Base-by-base conservation (phyloP, 108 stramenopile species). In the Nannochloropsis gaditana region DNA sequence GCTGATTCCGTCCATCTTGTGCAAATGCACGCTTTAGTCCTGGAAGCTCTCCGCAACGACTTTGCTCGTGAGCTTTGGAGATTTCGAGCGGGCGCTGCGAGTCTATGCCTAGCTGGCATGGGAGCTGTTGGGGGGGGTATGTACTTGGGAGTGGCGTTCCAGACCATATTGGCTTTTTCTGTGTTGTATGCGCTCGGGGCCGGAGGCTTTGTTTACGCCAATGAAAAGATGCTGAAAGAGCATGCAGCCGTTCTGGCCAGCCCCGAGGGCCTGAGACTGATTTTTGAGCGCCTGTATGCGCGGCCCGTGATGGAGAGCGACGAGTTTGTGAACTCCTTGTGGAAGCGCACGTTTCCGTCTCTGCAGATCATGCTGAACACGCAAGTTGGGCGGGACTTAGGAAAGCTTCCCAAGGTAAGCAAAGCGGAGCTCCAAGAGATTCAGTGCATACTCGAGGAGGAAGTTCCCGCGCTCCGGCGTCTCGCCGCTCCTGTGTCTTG, bases 1-100 rank as follows among this genome's bases (percentile, higher is more conserved):
- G 92, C 95, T 80, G 96, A 98, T 89, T 94, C 95, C 19, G 93
- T 94, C 4, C 88, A 92, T 83, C 86, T 94, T 21, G 92, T 98
- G 42, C 86, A 92, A 44, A 94, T 97, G 94, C 95, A 99, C 93
- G 90, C 92, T 44, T 79, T 85, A 43, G 90, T 94, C n/a, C 81
- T 88, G 43, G 87, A 88, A 10, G 83, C 31, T 2, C 43, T 88
- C 41, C 87, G 84, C 2, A 80, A 43, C 19, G 87, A 88, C 44
- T 88, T 44, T 50, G 42, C 21, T 9, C 84, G 81, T 17, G 81
- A 80, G 3, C 79, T 45, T 50, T 43, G 84, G 21, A 6, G 80
- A 11, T 80, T 80, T 1, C 84, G 84, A 47, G 87, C 84, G 9
- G 21, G 80, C 5, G 84, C 80, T 9, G 43, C 84, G 41, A 9